These are phyloP conservation scores for Musa itinerans DNA, from an alignment of 176 grass and related monocot genomes.

Conservation along the genomic window DNA sequence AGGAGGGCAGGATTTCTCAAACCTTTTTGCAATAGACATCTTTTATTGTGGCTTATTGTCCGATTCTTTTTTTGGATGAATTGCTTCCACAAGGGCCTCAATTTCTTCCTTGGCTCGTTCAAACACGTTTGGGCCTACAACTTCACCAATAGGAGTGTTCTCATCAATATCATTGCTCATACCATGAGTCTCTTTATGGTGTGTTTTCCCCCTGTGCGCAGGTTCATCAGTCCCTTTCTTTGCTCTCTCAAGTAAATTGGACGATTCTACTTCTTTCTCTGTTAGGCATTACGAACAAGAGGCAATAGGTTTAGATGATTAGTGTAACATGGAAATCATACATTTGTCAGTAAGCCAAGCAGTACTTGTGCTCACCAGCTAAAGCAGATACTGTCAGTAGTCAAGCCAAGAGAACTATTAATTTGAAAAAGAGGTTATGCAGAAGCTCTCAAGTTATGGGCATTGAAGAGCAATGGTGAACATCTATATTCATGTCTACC, in stretches of 20 bases:
- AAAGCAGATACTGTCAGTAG: background rate
- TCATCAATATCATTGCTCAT: slow-evolving; percentile 39
- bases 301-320: background rate
- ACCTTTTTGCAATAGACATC: slow-evolving; percentile 3
- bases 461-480: background rate
- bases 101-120: slow-evolving; percentile 77
- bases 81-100: slow-evolving; percentile 34
- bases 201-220: slow-evolving; percentile 30
- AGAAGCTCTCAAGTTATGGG: background rate
- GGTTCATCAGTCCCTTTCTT: background rate
- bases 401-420: background rate
- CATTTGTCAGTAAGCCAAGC: background rate
- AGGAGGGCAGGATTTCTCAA: background rate
- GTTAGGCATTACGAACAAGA: background rate
- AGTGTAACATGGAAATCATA: background rate
- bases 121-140: slow-evolving; percentile 58
- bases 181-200: slow-evolving; percentile 65
- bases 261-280: background rate
- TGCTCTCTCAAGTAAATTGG: background rate
- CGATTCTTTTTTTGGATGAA: slow-evolving; percentile 47
- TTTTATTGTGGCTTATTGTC: slow-evolving; percentile 28
- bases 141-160: slow-evolving; percentile 33
- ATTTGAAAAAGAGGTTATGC: background rate
- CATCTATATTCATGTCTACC: background rate
- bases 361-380: background rate